Base-by-base conservation (phyloP, 2,329 filamentous ascomycete genomes). In the Sphaerulina musiva region DNA sequence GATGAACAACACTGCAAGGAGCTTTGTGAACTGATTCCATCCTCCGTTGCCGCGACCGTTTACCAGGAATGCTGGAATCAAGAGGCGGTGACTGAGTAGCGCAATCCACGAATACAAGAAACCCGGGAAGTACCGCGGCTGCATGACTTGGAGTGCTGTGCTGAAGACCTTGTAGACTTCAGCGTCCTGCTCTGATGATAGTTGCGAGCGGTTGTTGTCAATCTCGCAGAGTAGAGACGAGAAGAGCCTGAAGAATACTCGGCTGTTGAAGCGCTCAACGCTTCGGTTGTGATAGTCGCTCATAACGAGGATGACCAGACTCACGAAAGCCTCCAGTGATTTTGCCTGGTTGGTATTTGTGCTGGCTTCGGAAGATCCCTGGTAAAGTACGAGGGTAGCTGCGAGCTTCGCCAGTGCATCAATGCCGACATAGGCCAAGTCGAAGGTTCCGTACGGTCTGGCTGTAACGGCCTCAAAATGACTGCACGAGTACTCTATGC, bases 181-280 rank as follows among this genome's bases (percentile, higher is more conserved):
- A n/a, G 76, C 76, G 38, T 64, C 59, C 14, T 64, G 59, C 44
- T 68, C 59, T 8, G 51, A 41, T 8, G 61, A 57, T 3, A 68
- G 45, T 10, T 64, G 62, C 10, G 60, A 51, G 39, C 61, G 61
- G 48, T 61, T 55, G 7, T 52, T 61, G 38, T 67, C 59, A 53
- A 92, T 79, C 62, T 93, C 86, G 69, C 87, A 88, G 4, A 98
- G 78, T 46, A 96, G 78, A 64, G 86, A 80, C 0, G 89, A 92
- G 67, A 96, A 86, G 41, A 98, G 78, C 44, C 92, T 84, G 80
- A 91, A 93, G 76, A 96, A 97, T 31, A 95, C 84, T 58, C 89
- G 85, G 66, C 92, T 87, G 64, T 89, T 92, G 75, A 95, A 91
- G 39, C 79, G 80, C 51, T 95, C 90, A 3, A 84, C 86, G 44